phyloP scores from a whole-genome alignment of 768 basidiomycete species.

The Megacollybia marginata region DNA sequence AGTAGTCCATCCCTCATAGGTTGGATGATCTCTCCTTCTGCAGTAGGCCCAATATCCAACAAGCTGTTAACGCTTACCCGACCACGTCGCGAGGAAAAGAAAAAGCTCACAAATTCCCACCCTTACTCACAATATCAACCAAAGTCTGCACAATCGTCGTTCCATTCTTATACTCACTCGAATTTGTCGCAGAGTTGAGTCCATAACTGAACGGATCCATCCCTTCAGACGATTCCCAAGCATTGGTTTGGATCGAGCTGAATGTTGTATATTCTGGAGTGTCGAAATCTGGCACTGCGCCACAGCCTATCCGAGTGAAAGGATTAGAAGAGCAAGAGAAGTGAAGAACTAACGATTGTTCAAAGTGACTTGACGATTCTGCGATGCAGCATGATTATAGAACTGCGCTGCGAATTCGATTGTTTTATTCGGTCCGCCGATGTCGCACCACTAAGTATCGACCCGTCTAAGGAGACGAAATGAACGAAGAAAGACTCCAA shows the following conservation, averaged over 20 bases:
- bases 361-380: constrained; percentile 34
- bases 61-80: constrained; percentile 23
- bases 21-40: constrained; percentile 44
- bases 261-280: constrained; percentile 50
- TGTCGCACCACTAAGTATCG: constrained; percentile 44
- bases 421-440: constrained; percentile 32
- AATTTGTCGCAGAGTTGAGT: constrained; percentile 32
- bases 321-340: neutral
- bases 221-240: constrained; percentile 55
- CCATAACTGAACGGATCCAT: constrained; percentile 51
- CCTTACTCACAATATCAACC: constrained; percentile 54
- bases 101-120: constrained; percentile 47
- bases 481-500: neutral
- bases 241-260: constrained; percentile 34
- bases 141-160: constrained; percentile 33
- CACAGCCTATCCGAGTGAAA: constrained; percentile 29
- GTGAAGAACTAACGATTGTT: constrained; percentile 21
- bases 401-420: constrained; percentile 27
- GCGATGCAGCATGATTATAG: constrained; percentile 21
- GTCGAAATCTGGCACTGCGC: constrained; percentile 43
- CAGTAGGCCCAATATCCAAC: constrained; percentile 46
- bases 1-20: constrained; percentile 40
- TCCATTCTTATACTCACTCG: constrained; percentile 39
- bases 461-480: no score
- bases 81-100: neutral